Conservation (phyloP, 139 green algal species). For the Asterochloris erici region DNA sequence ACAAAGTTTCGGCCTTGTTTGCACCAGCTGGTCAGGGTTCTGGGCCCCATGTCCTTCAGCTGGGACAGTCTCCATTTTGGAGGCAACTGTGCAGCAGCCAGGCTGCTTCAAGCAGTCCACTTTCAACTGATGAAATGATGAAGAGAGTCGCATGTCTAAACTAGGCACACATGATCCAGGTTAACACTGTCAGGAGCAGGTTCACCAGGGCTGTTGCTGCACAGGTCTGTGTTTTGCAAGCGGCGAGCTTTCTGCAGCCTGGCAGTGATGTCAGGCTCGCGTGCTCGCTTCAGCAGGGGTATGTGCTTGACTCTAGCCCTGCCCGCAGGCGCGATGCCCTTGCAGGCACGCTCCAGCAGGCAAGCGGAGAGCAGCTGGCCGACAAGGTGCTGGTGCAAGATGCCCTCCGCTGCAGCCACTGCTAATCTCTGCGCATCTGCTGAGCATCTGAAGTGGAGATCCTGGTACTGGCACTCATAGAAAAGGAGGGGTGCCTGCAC, state of each 20-base stretch:
- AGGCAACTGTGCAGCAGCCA: neutral
- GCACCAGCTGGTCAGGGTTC: neutral
- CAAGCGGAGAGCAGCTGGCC: too few species aligned
- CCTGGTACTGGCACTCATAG: too few species aligned
- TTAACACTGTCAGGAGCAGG: too few species aligned
- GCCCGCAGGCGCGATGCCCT: too few species aligned
- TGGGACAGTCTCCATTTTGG: conserved; percentile 2
- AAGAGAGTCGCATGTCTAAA: neutral
- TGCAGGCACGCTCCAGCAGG: too few species aligned
- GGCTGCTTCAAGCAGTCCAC: neutral
- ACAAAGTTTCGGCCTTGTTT: neutral
- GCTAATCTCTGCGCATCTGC: neutral
- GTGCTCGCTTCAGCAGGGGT: conserved; percentile 41
- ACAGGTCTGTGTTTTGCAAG: neutral
- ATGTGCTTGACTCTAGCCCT: conserved; percentile 25
- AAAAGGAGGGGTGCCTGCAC: too few species aligned
- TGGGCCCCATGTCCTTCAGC: too few species aligned
- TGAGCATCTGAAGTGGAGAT: too few species aligned
- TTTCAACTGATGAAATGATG: neutral
- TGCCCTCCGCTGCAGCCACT: neutral
- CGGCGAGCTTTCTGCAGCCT: conserved; percentile 28
- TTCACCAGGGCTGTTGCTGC: neutral
- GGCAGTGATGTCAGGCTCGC: conserved; percentile 58
- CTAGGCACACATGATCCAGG: too few species aligned
- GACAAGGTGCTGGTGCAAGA: neutral